Evolutionary conservation across 352 stramenopile species (phyloP).

Genomic region (Phytopythium mirpurense): DNA sequence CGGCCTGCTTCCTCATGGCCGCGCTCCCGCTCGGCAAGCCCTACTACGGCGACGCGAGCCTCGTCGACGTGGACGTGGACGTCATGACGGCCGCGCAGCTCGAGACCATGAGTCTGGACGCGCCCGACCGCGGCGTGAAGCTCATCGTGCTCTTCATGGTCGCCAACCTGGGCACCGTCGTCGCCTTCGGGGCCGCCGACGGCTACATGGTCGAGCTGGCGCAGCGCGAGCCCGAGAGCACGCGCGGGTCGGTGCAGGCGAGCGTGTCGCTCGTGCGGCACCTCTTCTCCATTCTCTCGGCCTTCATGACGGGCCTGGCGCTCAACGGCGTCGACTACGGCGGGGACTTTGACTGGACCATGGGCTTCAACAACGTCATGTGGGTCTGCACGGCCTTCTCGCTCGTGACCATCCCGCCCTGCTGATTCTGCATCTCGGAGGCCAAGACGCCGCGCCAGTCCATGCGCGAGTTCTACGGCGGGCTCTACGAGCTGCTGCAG

Average conservation of each 20-base stretch:
- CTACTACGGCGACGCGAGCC: slow-evolving; percentile 29
- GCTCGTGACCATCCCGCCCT: slow-evolving; percentile 25
- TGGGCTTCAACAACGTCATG: slow-evolving; percentile 58
- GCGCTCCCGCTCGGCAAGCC: slow-evolving; percentile 32
- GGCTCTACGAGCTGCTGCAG: slow-evolving; percentile 40
- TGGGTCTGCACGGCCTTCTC: slow-evolving; percentile 23
- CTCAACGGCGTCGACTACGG: slow-evolving; percentile 44
- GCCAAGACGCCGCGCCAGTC: slow-evolving; percentile 14
- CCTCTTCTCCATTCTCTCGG: slow-evolving; percentile 26
- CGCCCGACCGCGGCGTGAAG: slow-evolving; percentile 32
- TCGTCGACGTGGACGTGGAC: slow-evolving; percentile 15
- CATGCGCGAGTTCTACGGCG: slow-evolving; percentile 19
- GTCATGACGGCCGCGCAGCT: slow-evolving; percentile 31
- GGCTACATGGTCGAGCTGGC: slow-evolving; percentile 49
- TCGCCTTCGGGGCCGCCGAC: slow-evolving; percentile 65
- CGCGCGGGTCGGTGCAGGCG: slow-evolving; percentile 32
- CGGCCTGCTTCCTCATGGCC: slow-evolving; percentile 38
- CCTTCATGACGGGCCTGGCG: slow-evolving; percentile 35
- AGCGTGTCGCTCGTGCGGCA: slow-evolving; percentile 28
- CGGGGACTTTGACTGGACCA: slow-evolving; percentile 37
- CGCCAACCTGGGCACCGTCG: slow-evolving; percentile 69
- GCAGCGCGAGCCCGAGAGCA: slow-evolving; percentile 30
- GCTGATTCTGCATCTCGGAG: slow-evolving; percentile 35
- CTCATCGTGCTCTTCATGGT: slow-evolving; percentile 63
- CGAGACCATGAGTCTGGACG: slow-evolving; percentile 29